These are phyloP conservation scores for Hansfordia pulvinata DNA, from an alignment of 2,329 filamentous ascomycete species.

Conservation along the genomic window DNA sequence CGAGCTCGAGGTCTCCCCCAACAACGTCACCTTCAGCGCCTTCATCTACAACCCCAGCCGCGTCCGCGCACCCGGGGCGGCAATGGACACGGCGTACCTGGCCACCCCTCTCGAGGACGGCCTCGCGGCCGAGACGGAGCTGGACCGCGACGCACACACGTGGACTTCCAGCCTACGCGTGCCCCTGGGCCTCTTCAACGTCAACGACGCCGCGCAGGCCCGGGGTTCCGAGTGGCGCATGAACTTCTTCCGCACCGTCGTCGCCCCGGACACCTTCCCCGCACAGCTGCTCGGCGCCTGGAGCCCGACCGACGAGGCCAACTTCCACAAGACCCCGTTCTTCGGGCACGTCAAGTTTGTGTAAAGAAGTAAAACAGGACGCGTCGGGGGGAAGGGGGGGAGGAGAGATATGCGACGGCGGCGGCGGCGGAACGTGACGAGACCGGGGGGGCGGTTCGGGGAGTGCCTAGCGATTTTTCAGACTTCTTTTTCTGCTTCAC, in stretches of 20 bases:
- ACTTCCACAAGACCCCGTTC: slow-evolving; percentile 32
- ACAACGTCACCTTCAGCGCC: slow-evolving; percentile 36
- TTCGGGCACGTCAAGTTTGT: slow-evolving; percentile 13
- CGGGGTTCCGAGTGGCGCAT: slow-evolving; percentile 32
- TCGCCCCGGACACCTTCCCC: slow-evolving; percentile 25
- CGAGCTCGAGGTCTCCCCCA: slow-evolving; percentile 35
- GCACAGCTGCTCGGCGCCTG: slow-evolving; percentile 29
- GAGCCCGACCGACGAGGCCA: slow-evolving; percentile 29
- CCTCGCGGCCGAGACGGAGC: slow-evolving; percentile 22
- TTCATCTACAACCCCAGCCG: slow-evolving; percentile 37
- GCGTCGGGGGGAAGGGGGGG: no score
- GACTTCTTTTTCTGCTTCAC: no score
- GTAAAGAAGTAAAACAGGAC: not conserved
- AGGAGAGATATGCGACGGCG: no score
- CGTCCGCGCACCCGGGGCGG: slow-evolving; percentile 22
- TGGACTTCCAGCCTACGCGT: slow-evolving; percentile 28
- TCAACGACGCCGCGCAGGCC: slow-evolving; percentile 26
- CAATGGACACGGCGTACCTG: slow-evolving; percentile 29
- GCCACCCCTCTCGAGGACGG: slow-evolving; percentile 27
- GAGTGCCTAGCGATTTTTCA: no score
- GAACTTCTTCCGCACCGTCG: slow-evolving; percentile 37
- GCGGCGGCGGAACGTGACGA: no score
- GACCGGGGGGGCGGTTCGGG: no score
- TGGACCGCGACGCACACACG: slow-evolving; percentile 19
- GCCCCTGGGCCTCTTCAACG: slow-evolving; percentile 34